Percentiles rank a stretch among this genome's conserved stretches.
Conservation (phyloP, 78 protist genomes). For the Capsaspora owczarzaki region DNA sequence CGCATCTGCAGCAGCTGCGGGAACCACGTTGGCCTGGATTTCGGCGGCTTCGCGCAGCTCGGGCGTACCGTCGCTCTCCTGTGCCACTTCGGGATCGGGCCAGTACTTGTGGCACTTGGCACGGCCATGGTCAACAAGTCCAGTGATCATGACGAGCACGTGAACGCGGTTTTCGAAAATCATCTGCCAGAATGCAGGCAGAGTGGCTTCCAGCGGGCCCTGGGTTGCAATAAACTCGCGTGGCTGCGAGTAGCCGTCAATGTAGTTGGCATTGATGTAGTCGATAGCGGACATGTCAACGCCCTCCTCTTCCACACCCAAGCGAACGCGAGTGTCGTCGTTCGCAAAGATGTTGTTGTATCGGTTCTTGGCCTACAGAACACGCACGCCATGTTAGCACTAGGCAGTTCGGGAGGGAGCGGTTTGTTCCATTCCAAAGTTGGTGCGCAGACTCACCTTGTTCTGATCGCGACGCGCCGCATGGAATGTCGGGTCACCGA, state of each 20-base stretch:
- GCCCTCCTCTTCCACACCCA: not conserved
- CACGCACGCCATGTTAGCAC: too few species aligned
- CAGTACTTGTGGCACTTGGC: constrained; percentile 40
- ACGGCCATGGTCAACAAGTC: constrained; percentile 5
- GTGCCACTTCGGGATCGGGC: constrained; percentile 24
- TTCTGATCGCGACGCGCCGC: too few species aligned
- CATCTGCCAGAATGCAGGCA: constrained; percentile 60
- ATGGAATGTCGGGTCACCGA: too few species aligned
- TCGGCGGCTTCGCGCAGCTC: too few species aligned
- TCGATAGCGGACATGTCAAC: not conserved
- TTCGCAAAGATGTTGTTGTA: constrained; percentile 15
- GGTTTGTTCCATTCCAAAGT: too few species aligned
- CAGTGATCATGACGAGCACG: constrained; percentile 51
- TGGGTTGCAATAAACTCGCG: constrained; percentile 46
- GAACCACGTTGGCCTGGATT: too few species aligned
- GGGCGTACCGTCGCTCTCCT: too few species aligned
- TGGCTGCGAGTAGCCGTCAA: not conserved
- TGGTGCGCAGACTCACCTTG: too few species aligned
- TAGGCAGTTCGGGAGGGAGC: too few species aligned
- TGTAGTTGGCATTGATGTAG: constrained; percentile 39
- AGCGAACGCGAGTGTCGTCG: not conserved
- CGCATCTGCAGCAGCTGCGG: too few species aligned
- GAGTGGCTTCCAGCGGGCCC: constrained; percentile 31
- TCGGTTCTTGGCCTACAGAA: constrained; percentile 35
- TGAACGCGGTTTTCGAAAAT: constrained; percentile 12